Conservation (phyloP, 2,329 filamentous ascomycete genomes). For the Pseudogymnoascus sp. region DNA sequence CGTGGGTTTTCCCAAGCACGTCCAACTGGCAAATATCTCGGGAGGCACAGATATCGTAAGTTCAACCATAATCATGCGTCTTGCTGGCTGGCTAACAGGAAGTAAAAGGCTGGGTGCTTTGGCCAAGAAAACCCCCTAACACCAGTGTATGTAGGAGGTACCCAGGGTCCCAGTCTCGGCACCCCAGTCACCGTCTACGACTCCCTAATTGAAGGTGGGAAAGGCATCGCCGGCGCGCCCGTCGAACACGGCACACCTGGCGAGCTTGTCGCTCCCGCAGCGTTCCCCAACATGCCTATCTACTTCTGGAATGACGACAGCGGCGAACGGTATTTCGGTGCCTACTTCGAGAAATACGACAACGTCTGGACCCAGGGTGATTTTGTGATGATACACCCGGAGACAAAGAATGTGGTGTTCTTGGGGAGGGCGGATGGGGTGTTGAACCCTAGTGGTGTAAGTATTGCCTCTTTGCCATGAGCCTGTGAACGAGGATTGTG, state of each 20-base stretch:
- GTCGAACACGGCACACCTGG: constrained; percentile 56
- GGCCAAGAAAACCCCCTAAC: constrained; percentile 57
- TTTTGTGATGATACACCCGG: constrained; percentile 63
- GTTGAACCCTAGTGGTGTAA: constrained; percentile 67
- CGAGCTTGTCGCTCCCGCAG: constrained; percentile 60
- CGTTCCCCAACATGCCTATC: constrained; percentile 70
- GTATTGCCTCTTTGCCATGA: constrained; percentile 24
- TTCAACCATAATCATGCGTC: constrained; percentile 11
- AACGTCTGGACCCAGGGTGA: constrained; percentile 78
- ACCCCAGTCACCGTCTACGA: constrained; percentile 54
- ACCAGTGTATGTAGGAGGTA: constrained; percentile 54
- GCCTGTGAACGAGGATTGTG: too few species aligned
- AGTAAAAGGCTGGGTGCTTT: constrained; percentile 44
- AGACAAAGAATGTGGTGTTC: constrained; percentile 56
- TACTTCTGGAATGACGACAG: constrained; percentile 51
- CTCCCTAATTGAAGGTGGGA: constrained; percentile 40
- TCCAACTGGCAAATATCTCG: constrained; percentile 65
- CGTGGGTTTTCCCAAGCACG: constrained; percentile 53
- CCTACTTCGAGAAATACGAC: constrained; percentile 55
- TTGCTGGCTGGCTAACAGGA: not conserved
- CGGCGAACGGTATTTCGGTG: constrained; percentile 38
- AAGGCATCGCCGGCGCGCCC: constrained; percentile 31
- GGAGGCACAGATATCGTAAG: constrained; percentile 69
- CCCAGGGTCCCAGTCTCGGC: constrained; percentile 43
- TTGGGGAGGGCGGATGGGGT: constrained; percentile 70